Evolutionary conservation across 768 basidiomycete species (phyloP).

Genomic region (Scleroderma bovista): DNA sequence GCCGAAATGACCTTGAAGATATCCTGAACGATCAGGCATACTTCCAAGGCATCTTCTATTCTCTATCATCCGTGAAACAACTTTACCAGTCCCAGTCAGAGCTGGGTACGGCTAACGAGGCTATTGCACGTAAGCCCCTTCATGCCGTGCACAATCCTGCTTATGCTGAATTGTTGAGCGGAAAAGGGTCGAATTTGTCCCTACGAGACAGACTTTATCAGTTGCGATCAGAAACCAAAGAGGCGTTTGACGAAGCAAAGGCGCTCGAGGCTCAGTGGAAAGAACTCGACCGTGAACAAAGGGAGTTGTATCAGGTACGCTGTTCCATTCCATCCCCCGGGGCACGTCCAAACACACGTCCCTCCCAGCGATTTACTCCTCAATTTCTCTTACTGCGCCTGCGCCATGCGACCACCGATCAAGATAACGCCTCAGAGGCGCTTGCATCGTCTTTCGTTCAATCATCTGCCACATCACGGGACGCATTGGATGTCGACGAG

Average conservation of each 20-base stretch:
- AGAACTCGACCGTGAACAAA: constrained; percentile 84
- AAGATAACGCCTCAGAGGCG: constrained; percentile 85
- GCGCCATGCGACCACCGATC: constrained; percentile 81
- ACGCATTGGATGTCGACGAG: constrained; percentile 61
- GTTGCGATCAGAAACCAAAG: constrained; percentile 77
- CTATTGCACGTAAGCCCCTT: constrained; percentile 67
- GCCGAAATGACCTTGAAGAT: constrained; percentile 89
- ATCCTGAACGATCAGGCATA: constrained; percentile 74
- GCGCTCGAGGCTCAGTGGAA: constrained; percentile 77
- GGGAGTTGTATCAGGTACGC: constrained; percentile 78
- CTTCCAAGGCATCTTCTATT: constrained; percentile 85
- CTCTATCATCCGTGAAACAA: constrained; percentile 64
- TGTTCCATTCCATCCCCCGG: constrained; percentile 1
- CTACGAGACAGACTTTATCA: constrained; percentile 72
- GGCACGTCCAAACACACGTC: constrained; percentile 6
- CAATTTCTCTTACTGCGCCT: constrained; percentile 87
- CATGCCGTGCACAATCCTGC: not conserved
- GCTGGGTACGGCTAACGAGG: constrained; percentile 78
- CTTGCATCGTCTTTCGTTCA: constrained; percentile 82
- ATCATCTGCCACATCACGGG: constrained; percentile 35
- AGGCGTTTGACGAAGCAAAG: constrained; percentile 85
- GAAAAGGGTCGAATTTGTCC: constrained; percentile 65
- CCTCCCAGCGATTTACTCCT: constrained; percentile 68
- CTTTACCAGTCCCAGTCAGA: constrained; percentile 74
- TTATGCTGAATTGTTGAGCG: constrained; percentile 6